Conservation (phyloP, 371 early-diverging fungal genomes). For the Circinella umbellata region DNA sequence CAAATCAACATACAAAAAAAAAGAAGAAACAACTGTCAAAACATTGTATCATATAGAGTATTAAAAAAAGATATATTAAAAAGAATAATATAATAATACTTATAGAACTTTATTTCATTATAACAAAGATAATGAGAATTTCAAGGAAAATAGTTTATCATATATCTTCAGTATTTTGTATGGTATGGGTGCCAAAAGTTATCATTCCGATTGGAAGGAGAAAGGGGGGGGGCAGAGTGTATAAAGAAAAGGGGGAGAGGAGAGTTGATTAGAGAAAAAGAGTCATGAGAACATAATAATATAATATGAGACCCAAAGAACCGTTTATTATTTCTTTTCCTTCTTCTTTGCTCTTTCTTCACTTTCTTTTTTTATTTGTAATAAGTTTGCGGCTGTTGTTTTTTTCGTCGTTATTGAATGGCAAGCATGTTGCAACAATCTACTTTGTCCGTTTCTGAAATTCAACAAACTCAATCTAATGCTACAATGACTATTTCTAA, state of each 20-base stretch:
- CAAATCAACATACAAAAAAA: not conserved
- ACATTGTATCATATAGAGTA: not conserved
- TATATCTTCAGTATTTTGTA: too few species aligned
- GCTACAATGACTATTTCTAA: not conserved
- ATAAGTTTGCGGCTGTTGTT: not conserved
- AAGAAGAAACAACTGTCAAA: not conserved
- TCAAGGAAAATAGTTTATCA: too few species aligned
- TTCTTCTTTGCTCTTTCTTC: slow-evolving; percentile 2
- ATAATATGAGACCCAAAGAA: not conserved
- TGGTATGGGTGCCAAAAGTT: too few species aligned
- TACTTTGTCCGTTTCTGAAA: slow-evolving; percentile 18
- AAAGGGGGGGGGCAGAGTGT: too few species aligned
- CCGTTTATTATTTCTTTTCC: not conserved
- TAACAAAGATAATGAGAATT: too few species aligned
- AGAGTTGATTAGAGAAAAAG: too few species aligned
- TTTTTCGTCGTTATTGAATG: not conserved
- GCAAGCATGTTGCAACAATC: slow-evolving; percentile 19
- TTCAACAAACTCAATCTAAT: not conserved
- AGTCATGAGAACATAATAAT: not conserved
- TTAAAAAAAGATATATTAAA: not conserved
- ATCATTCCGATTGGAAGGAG: not conserved
- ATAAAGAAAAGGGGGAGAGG: too few species aligned
- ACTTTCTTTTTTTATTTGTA: not conserved
- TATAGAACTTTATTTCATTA: too few species aligned
- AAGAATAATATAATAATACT: too few species aligned